Base-by-base conservation (phyloP, 164 flowering plant genomes). In the Vitis rotundifolia region DNA sequence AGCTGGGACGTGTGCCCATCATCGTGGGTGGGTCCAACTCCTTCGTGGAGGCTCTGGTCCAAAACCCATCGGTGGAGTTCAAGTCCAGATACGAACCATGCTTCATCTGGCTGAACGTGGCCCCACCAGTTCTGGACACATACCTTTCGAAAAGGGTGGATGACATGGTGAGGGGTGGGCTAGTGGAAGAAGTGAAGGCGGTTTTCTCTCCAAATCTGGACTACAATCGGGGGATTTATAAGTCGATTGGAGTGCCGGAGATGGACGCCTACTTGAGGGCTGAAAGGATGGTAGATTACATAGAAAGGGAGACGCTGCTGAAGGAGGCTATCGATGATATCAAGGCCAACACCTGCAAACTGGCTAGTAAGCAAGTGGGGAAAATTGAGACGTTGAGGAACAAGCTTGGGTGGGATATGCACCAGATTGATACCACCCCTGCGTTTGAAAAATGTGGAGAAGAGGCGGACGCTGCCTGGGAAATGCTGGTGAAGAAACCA, bases 21-120 rank as follows among this genome's bases (percentile, higher is more conserved):
- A 55, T 84, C 12, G 87, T 71, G 1, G 87, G 85, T 1, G 85
- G 87, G 0, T 81, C 87, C 14, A 84, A 84, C 67, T 51, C 76
- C 2, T 81, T 61, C 70, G 69, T 84, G 12, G 66, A 79, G 61
- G 75, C 81, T 0, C 73, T 84, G 1, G 81, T 83, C 16, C 75
- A 74, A 5, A 61, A 64, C 16, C 69, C 73, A 1, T 3, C 0
- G 1, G 28, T 50, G 51, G 15, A 51, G 19, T 76, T 80, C 66
- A 62, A n/a, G 28, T 9, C 53, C 0, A 64, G n/a, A 2, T 77
- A 49, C 50, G 75, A 77, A 2, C 58, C 67, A 10, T 73, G 77
- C 59, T 84, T 84, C 66, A 11, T 83, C 0, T 81, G 84, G 81
- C 18, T 81, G 54, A 75, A 77, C 18, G 84, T 78, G 19, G 13